Evolutionary conservation across 2,329 filamentous ascomycete genomes (phyloP), one percentile per base, ranked within the genome.

Genomic region (Sclerotinia sclerotiorum): DNA sequence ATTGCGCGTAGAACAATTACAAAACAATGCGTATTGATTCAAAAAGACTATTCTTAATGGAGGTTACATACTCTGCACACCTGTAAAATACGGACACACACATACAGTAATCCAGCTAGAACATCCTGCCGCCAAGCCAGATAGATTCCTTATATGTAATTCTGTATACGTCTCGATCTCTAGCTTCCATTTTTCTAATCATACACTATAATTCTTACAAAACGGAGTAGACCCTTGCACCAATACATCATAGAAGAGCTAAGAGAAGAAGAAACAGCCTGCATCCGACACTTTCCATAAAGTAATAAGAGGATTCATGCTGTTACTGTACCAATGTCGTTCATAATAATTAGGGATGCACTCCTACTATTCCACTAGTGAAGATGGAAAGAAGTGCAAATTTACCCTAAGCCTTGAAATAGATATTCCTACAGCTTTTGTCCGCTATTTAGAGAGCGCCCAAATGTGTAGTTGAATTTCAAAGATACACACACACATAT

Each of bases 241-340:
- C 5, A 7, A 35, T 6, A 13, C 6, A n/a, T n/a, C 7, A 35
- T 11, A n/a, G 1, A 2, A 3, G 19, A n/a, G 7, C 3, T 0
- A 19, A 6, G 1, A 19, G 7, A n/a, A 55, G 2, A 4, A 55
- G 5, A 8, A 55, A 1, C 4, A 29, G 32, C 8, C 5, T 15
- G 7, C 2, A 39, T n/a, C 5, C 6, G n/a, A n/a, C n/a, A n/a
- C n/a, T n/a, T n/a, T 17, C 3, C 29, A 35, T 6, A 56, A 35
- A n/a, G n/a, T 13, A 10, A n/a, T n/a, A 0, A 35, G 11, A 7
- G 0, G 32, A 6, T 39, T 39, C 29, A 39, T 56, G 11, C n/a
- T 39, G 11, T n/a, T 56, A 55, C 29, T 56, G 21, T n/a, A 56
- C 5, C n/a, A 21, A 56, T 35, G 1, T 15, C 2, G 21, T 56